Conservation (phyloP, 345 rosid species). For the Odontarrhena argentea region DNA sequence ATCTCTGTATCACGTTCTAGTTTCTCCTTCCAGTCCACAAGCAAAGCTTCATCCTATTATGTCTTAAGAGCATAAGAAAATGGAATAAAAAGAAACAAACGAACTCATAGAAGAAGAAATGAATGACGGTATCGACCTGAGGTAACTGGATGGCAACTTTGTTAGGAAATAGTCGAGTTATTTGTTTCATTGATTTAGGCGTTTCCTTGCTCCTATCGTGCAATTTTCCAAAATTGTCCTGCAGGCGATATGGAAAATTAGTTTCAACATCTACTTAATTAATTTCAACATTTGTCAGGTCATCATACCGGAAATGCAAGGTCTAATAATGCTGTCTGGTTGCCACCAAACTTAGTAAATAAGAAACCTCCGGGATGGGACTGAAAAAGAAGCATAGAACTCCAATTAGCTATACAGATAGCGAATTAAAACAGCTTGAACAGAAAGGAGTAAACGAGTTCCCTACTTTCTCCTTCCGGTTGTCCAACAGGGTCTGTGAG, state of each 20-base stretch:
- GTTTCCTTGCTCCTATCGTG: slow-evolving; percentile 89
- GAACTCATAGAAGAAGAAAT: slow-evolving; percentile 5
- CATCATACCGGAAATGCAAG: slow-evolving; percentile 86
- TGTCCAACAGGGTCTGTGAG: slow-evolving; percentile 87
- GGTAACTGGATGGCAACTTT: slow-evolving; percentile 96
- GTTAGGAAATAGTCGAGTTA: slow-evolving; percentile 87
- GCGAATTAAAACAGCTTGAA: slow-evolving; percentile 7
- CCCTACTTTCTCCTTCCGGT: slow-evolving; percentile 90
- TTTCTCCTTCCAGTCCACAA: slow-evolving; percentile 94
- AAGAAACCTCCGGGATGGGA: slow-evolving; percentile 91
- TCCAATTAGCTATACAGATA: slow-evolving; percentile 18
- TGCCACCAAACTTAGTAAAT: slow-evolving; percentile 93
- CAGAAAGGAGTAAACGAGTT: not conserved
- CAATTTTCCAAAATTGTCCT: slow-evolving; percentile 90
- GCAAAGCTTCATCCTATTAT: slow-evolving; percentile 82
- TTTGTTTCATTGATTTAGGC: slow-evolving; percentile 87
- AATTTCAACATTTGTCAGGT: slow-evolving; percentile 6
- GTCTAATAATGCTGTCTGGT: slow-evolving; percentile 87
- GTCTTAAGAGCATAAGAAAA: slow-evolving; percentile 35
- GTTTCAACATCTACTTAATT: slow-evolving; percentile 6
- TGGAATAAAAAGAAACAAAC: not conserved
- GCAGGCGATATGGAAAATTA: slow-evolving; percentile 33
- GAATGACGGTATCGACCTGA: slow-evolving; percentile 58
- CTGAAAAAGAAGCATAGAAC: slow-evolving; percentile 48
- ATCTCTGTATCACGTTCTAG: slow-evolving; percentile 92